phyloP scores from a whole-genome alignment of 768 basidiomycete genomes.

The Tulasnella sp. region DNA sequence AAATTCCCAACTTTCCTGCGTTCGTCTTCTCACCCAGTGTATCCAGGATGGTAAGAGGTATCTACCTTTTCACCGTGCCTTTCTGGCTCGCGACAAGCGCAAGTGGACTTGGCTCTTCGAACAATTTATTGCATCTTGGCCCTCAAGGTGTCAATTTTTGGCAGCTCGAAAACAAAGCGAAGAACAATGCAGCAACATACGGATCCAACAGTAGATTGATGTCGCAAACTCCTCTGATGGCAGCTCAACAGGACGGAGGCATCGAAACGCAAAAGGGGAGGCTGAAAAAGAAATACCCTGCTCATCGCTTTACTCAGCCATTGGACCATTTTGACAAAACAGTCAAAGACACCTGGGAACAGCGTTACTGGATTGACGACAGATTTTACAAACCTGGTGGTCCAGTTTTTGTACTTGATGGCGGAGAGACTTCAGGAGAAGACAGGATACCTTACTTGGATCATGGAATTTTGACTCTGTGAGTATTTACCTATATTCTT shows the following conservation, averaged over 20 bases:
- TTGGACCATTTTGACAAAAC: slow-evolving; percentile 62
- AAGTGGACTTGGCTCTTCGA: background rate
- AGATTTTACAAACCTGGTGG: slow-evolving; percentile 63
- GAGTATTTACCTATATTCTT: background rate
- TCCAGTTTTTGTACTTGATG: slow-evolving; percentile 84
- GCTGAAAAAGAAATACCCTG: slow-evolving; percentile 16
- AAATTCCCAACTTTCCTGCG: too few relatives aligned
- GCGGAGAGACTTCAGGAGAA: slow-evolving; percentile 82
- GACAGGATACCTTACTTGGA: slow-evolving; percentile 42
- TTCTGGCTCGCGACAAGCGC: background rate
- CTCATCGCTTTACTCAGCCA: slow-evolving; percentile 63
- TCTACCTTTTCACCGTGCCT: too few relatives aligned
- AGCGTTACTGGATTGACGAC: slow-evolving; percentile 87
- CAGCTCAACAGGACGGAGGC: background rate
- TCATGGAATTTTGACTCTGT: slow-evolving; percentile 54
- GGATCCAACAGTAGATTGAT: background rate
- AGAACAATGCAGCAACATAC: background rate
- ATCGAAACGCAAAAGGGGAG: background rate
- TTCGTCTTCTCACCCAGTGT: too few relatives aligned
- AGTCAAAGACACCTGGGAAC: slow-evolving; percentile 52
- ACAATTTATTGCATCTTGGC: slow-evolving; percentile 9
- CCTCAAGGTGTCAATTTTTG: slow-evolving; percentile 12
- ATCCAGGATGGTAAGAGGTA: too few relatives aligned
- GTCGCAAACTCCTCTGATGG: background rate
- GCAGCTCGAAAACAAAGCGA: too few relatives aligned